A percentile compares a stretch with the other conserved stretches of the same genome.
Conservation (phyloP, 2,329 filamentous ascomycete genomes). For the Pezicula carpinea region DNA sequence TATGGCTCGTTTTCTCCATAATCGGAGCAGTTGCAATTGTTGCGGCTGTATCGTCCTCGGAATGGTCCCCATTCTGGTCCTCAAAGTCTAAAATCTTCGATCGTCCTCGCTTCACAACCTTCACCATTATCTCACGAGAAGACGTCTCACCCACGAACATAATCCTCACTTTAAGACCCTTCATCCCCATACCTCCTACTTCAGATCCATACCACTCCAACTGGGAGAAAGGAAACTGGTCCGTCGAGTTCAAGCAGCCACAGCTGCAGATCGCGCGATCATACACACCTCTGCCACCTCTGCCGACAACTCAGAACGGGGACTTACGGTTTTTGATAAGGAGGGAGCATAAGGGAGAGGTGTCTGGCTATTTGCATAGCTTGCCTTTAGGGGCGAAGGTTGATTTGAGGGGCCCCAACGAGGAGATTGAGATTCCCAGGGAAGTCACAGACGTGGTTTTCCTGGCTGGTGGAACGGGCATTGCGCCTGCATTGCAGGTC, state of each 20-base stretch:
- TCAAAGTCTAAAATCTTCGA: slow-evolving; percentile 40
- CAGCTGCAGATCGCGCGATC: slow-evolving; percentile 86
- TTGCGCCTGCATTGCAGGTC: slow-evolving; percentile 83
- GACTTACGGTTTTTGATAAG: slow-evolving; percentile 71
- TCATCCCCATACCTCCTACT: slow-evolving; percentile 5
- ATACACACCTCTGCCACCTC: slow-evolving; percentile 80
- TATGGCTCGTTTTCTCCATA: background rate
- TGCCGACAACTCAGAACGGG: slow-evolving; percentile 28
- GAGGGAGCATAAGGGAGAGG: slow-evolving; percentile 74
- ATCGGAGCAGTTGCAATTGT: background rate
- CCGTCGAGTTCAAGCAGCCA: slow-evolving; percentile 90
- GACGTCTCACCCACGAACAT: slow-evolving; percentile 63
- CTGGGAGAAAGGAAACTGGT: slow-evolving; percentile 70
- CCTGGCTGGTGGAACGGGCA: slow-evolving; percentile 86
- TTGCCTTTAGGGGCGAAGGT: slow-evolving; percentile 59
- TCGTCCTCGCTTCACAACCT: slow-evolving; percentile 57
- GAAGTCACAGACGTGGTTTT: slow-evolving; percentile 63
- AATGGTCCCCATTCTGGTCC: background rate
- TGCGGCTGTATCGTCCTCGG: background rate
- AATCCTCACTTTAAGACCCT: slow-evolving; percentile 59
- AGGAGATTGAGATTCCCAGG: slow-evolving; percentile 59
- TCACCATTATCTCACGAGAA: slow-evolving; percentile 57
- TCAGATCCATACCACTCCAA: slow-evolving; percentile 35
- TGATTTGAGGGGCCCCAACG: slow-evolving; percentile 73
- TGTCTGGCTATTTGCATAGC: slow-evolving; percentile 73